phyloP scores from a whole-genome alignment of 2,329 filamentous ascomycete genomes.

The Trichoderma semiorbis region DNA sequence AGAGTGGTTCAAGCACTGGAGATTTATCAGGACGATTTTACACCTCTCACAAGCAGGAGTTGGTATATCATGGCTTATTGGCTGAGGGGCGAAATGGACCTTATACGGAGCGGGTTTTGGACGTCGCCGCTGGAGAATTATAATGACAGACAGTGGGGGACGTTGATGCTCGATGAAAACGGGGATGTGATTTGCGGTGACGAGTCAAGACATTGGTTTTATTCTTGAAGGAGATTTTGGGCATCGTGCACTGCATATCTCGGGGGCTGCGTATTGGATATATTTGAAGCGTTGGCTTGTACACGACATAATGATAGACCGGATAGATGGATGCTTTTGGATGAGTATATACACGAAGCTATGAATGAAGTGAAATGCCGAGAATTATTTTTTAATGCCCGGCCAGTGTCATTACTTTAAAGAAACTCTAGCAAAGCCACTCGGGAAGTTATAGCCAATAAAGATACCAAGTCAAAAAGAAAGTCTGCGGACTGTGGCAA shows the following conservation, averaged over 20 bases:
- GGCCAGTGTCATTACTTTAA: not conserved
- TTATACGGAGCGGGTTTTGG: not conserved
- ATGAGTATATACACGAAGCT: not conserved
- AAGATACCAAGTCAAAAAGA: no score
- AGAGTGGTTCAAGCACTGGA: constrained; percentile 19
- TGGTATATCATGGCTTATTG: constrained; percentile 16
- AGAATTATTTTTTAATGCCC: not conserved
- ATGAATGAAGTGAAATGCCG: not conserved
- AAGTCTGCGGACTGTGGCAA: not conserved
- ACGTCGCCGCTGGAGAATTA: constrained; percentile 6
- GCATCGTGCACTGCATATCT: not conserved
- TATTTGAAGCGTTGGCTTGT: not conserved
- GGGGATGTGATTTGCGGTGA: not conserved
- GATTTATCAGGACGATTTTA: constrained; percentile 24
- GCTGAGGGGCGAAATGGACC: constrained; percentile 13
- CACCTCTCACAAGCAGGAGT: not conserved
- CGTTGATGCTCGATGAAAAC: not conserved
- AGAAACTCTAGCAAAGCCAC: not conserved
- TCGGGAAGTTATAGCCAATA: not conserved
- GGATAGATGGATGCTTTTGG: not conserved
- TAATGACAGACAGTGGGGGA: constrained; percentile 1
- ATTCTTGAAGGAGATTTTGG: not conserved
- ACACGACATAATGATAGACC: not conserved
- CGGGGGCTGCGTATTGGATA: not conserved
- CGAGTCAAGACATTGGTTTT: not conserved